Conservation (phyloP, 2,329 filamentous ascomycete species). For the Penicillium sp. region DNA sequence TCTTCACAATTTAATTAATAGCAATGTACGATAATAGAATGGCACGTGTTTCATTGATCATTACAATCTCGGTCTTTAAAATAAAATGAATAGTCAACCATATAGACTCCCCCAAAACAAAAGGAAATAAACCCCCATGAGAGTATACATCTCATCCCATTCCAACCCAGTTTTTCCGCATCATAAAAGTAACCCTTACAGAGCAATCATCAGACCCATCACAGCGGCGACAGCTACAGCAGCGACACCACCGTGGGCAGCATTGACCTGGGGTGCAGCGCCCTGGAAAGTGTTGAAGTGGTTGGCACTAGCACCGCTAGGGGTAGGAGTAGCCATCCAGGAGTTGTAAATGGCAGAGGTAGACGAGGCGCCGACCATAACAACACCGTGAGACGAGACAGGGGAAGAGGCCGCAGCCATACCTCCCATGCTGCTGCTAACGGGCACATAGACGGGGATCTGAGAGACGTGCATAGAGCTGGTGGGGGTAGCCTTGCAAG, state of each 20-base stretch:
- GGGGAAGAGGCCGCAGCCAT: conserved; percentile 12
- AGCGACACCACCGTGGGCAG: conserved; percentile 11
- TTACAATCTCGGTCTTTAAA: conserved; percentile 9
- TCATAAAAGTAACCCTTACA: conserved; percentile 8
- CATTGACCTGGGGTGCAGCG: conserved; percentile 11
- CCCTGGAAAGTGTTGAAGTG: conserved; percentile 19
- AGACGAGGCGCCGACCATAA: conserved; percentile 11
- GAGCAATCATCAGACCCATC: conserved; percentile 23
- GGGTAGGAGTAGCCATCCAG: conserved; percentile 12
- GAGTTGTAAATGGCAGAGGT: conserved; percentile 14
- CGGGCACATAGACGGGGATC: conserved; percentile 20
- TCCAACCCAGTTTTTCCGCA: too few species aligned
- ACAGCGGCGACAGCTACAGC: conserved; percentile 19
- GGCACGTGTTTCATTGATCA: conserved; percentile 17
- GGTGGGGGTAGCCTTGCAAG: conserved; percentile 15
- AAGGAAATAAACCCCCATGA: neutral
- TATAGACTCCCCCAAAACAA: conserved; percentile 7
- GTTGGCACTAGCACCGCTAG: conserved; percentile 17
- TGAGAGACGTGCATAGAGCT: conserved; percentile 15
- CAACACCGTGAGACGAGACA: conserved; percentile 4
- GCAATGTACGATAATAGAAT: neutral
- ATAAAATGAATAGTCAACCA: neutral
- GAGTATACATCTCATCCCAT: neutral
- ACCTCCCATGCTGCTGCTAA: conserved; percentile 11
- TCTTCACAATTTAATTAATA: neutral